phyloP scores from a whole-genome alignment of 257 asterid genomes.

The Nicotiana paniculata region DNA sequence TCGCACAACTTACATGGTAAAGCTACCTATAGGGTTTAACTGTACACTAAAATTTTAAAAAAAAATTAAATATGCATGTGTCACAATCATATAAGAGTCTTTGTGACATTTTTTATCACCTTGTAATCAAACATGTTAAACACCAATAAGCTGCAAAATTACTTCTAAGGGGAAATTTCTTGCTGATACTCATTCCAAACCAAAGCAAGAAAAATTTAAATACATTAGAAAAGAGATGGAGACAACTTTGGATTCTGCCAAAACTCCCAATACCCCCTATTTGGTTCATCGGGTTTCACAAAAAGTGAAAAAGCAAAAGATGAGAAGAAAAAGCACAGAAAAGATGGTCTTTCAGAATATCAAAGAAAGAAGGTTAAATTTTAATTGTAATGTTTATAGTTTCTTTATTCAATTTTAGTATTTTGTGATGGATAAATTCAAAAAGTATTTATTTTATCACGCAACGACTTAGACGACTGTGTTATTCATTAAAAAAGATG shows the following conservation, averaged over 20 bases:
- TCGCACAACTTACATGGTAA: no score
- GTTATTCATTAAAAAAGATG: conserved; percentile 11
- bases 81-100: no score
- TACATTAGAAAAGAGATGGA: conserved; percentile 74
- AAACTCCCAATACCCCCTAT: conserved; percentile 41
- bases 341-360: conserved; percentile 25
- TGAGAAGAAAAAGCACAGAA: conserved; percentile 26
- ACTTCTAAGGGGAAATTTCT: conserved; percentile 54
- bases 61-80: no score
- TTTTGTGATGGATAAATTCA: not conserved
- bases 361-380: conserved; percentile 26
- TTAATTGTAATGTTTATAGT: conserved; percentile 17
- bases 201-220: conserved; percentile 59
- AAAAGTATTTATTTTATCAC: no score
- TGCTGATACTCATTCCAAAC: conserved; percentile 34
- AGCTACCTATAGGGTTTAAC: no score
- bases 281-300: conserved; percentile 60
- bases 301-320: not conserved
- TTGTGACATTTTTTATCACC: no score
- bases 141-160: conserved; percentile 9
- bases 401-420: not conserved
- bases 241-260: conserved; percentile 28
- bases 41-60: no score
- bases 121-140: no score
- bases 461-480: no score